Base-by-base conservation (phyloP, 768 basidiomycete species). In the Lentinula sp. region DNA sequence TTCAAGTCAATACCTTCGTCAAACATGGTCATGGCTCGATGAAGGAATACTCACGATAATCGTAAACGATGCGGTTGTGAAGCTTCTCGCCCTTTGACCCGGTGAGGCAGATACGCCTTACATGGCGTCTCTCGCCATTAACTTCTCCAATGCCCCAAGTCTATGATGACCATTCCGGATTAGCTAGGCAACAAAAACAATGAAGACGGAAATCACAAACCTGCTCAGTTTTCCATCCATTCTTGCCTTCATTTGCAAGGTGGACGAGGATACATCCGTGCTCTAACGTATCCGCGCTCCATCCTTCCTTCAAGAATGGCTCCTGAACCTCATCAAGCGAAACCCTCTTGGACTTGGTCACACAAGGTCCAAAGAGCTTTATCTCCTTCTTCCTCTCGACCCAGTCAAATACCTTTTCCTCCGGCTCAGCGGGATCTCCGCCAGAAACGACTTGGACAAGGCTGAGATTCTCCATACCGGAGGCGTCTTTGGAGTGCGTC, bases 401-500 rank as follows among this genome's bases (percentile, higher is more conserved):
- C 70, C 35, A 89, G 75, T 7, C 86, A 15, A 28, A 13, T 13
- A 16, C 23, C 5, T 18, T 39, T 8, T 46, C 21, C 31, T 35
- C 37, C 11, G 40, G 45, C 9, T 13, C 10, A 42, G 21, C 48
- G 6, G 43, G 5, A 16, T 34, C 5, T 58, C 61, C 65, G 32
- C 60, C 60, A 46, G 52, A 8, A 3, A 61, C 34, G 11, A 52
- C 23, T 39, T 89, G 87, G 48, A 84, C 80, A 59, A 89, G 79
- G 57, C 86, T 83, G 63, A 92, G 82, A 67, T 79, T 82, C 70
- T 92, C 90, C 34, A 83, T 66, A 39, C 78, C 82, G 1, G 69
- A 72, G 16, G 80, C 83, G 51, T 88, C 82, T 63, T 79, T 85
- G 74, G 78, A 83, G 67, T 92, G 89, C 61, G 83, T 87, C 66